Evolutionary conservation across 306 rosid genomes (phyloP), one percentile per base, ranked within the genome.

Genomic region (Vigna angularis): DNA sequence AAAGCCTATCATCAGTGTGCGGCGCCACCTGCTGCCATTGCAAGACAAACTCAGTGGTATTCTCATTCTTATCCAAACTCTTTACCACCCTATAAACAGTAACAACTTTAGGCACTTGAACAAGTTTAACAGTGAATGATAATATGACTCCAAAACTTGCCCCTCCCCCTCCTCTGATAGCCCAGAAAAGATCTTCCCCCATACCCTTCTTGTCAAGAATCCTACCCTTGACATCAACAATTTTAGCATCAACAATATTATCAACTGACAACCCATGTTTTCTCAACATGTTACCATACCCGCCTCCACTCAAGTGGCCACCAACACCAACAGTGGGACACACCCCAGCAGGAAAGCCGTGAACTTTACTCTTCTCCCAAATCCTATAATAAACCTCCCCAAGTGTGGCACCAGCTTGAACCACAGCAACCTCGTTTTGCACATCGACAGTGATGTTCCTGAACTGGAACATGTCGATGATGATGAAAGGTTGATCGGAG

Each of bases 101-200:
- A 9, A 91, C 94, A 0, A 50, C 80, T 45, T 87, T 84, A 0
- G 98, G 97, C 6, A 91, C 91, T 80, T 38, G 7, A 32, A 62
- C 47, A 32, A 62, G 68, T 30, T 77, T 78, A 9, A 94, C 44
- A 6, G 83, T 90, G 79, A 81, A 94, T 0, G 98, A 83, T 26
- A 94, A 18, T 0, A 91, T 80, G 1, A 90, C 96, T 1, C 98
- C 96, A 65, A 90, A 94, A 63, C 94, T 90, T 1, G 88, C 89
- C 34, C 93, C 97, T 0, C 97, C 98, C 0, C 97, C 97, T 5
- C 98, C 96, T 68, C 77, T 82, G 49, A 91, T 86, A 0, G 98
- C 98, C 98, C 96, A 91, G 57, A 94, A 94, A 40, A 94, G 83
- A 11, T 91, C 96, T 15, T 90, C 94, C 20, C 96, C 96, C 98